phyloP scores from a whole-genome alignment of 1,284 basidiomycete genomes.

The Fistulina hepatica region DNA sequence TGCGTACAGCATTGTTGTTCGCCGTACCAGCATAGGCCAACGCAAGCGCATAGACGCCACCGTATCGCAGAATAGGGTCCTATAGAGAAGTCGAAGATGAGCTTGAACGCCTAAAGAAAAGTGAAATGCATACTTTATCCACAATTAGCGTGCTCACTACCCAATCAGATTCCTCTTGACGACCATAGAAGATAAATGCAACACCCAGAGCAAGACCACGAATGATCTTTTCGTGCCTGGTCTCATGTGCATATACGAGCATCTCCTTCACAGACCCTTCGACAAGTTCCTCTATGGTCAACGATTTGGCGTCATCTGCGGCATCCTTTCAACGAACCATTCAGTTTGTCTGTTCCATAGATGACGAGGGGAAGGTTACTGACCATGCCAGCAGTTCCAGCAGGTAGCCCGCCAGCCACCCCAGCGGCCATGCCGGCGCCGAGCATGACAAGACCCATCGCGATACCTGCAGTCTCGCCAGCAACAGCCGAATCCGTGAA shows the following conservation, averaged over 20 bases:
- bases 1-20: conserved; percentile 84
- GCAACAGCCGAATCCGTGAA: conserved; percentile 92
- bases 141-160: conserved; percentile 66
- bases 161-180: conserved; percentile 79
- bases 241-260: conserved; percentile 89
- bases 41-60: conserved; percentile 90
- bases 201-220: conserved; percentile 86
- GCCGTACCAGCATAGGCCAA: conserved; percentile 92
- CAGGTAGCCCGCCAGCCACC: no score
- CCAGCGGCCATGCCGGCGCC: no score
- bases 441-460: conserved; percentile 95
- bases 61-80: conserved; percentile 94
- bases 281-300: no score
- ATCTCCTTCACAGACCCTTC: conserved; percentile 79
- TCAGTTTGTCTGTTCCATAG: no score
- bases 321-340: no score
- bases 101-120: conserved; percentile 7
- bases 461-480: conserved; percentile 88
- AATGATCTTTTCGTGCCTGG: conserved; percentile 97
- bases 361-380: no score
- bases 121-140: conserved; percentile 60
- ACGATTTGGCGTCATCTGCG: no score
- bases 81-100: conserved; percentile 23
- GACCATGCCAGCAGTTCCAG: no score
- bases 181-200: conserved; percentile 84